These are phyloP conservation scores for Pseudogymnoascus sp. DNA, from an alignment of 2,329 filamentous ascomycete genomes.

Conservation along the genomic window DNA sequence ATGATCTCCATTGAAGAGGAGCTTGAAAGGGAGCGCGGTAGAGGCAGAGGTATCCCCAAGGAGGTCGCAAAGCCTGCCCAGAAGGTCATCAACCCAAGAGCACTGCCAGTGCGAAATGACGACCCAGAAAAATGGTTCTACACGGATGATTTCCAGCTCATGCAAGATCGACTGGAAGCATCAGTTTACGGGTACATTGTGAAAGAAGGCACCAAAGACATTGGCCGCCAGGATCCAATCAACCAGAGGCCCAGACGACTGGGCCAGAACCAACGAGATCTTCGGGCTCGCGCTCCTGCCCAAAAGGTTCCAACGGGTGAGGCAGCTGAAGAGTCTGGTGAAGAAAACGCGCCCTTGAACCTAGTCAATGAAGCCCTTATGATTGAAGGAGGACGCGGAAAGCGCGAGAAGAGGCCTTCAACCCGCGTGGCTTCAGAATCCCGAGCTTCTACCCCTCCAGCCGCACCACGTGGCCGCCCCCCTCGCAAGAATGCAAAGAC, in stretches of 20 bases:
- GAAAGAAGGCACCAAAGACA: conserved; percentile 46
- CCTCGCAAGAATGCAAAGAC: conserved; percentile 9
- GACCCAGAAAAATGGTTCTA: conserved; percentile 7
- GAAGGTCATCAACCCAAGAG: conserved; percentile 6
- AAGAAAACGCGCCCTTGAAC: background rate
- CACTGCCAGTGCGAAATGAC: background rate
- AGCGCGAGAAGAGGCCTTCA: conserved; percentile 7
- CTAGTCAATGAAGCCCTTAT: background rate
- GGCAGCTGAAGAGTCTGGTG: conserved; percentile 14
- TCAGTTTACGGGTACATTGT: conserved; percentile 53
- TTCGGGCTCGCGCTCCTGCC: conserved; percentile 4
- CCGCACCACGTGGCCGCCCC: background rate
- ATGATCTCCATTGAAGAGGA: conserved; percentile 8
- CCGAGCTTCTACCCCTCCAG: conserved; percentile 22
- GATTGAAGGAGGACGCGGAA: conserved; percentile 14
- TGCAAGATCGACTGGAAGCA: conserved; percentile 50
- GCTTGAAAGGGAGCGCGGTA: background rate
- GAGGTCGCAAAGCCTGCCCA: background rate
- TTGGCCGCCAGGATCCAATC: conserved; percentile 50
- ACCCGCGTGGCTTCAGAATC: background rate
- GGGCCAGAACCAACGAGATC: conserved; percentile 7
- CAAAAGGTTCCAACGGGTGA: conserved; percentile 13
- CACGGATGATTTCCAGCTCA: conserved; percentile 5
- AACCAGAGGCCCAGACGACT: conserved; percentile 34
- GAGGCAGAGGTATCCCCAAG: background rate